Percentiles rank a stretch among this genome's conserved stretches.
phyloP scores from a whole-genome alignment of 345 rosid genomes.

The Turritis glabra region DNA sequence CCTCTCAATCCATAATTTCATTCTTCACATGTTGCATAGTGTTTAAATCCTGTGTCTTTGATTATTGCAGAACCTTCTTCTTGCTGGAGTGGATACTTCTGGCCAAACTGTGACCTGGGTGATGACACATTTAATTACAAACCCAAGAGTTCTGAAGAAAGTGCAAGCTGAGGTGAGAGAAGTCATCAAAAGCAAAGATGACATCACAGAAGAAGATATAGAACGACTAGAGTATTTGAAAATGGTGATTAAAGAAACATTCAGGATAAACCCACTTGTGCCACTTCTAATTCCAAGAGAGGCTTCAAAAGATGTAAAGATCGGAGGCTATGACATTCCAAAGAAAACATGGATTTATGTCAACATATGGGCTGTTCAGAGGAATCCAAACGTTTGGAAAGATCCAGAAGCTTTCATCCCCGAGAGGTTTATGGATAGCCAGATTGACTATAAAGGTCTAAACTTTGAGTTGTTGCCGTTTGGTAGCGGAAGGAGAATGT shows the following conservation, averaged over 20 bases:
- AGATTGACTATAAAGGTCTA: slow-evolving; percentile 52
- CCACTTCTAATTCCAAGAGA: slow-evolving; percentile 36
- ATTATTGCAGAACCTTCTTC: slow-evolving; percentile 26
- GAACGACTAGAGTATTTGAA: slow-evolving; percentile 28
- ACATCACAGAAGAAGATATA: slow-evolving; percentile 28
- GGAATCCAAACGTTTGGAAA: slow-evolving; percentile 35
- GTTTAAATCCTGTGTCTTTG: not conserved
- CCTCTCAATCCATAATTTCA: not conserved
- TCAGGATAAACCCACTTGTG: slow-evolving; percentile 19
- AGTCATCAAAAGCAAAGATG: slow-evolving; percentile 27
- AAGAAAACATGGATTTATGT: slow-evolving; percentile 36
- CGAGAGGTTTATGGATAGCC: slow-evolving; percentile 26
- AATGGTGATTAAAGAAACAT: slow-evolving; percentile 36
- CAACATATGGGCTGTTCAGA: slow-evolving; percentile 26
- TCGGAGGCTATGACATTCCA: slow-evolving; percentile 23
- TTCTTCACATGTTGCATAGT: not conserved
- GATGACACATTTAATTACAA: slow-evolving; percentile 27
- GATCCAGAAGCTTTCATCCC: slow-evolving; percentile 31
- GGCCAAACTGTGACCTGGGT: slow-evolving; percentile 31
- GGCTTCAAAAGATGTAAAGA: slow-evolving; percentile 17
- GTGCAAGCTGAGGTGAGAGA: slow-evolving; percentile 30
- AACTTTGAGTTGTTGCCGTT: slow-evolving; percentile 58
- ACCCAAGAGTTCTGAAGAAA: slow-evolving; percentile 37
- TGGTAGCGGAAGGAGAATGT: slow-evolving; percentile 62
- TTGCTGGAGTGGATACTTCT: slow-evolving; percentile 32